A percentile compares a stretch with the other conserved stretches of the same genome.
These are phyloP conservation scores for Wickerhamomyces silvicola DNA, from an alignment of 805 yeast species.

Conservation along the genomic window DNA sequence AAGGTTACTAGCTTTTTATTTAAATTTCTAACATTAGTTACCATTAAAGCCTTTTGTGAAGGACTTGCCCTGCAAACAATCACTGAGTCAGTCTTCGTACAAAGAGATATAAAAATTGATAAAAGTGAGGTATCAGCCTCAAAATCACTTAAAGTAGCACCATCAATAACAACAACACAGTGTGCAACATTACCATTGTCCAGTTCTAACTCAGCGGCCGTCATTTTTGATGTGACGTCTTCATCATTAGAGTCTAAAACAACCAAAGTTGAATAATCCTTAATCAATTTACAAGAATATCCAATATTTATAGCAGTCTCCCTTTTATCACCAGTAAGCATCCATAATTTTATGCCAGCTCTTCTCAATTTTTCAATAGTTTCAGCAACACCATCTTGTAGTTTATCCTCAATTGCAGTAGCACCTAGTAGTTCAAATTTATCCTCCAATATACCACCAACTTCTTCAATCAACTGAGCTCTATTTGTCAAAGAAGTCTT, in stretches of 20 bases:
- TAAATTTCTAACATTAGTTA: constrained; percentile 66
- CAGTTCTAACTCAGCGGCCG: constrained; percentile 70
- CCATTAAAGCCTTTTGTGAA: constrained; percentile 91
- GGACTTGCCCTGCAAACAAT: constrained; percentile 97
- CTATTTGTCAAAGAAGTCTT: constrained; percentile 70
- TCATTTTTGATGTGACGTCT: constrained; percentile 58
- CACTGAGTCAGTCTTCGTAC: constrained; percentile 83
- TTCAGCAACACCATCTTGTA: constrained; percentile 96
- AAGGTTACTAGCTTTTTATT: constrained; percentile 70
- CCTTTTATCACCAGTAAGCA: constrained; percentile 96
- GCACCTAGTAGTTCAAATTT: constrained; percentile 77
- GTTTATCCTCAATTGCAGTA: constrained; percentile 94
- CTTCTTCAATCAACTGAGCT: constrained; percentile 53
- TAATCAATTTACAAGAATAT: constrained; percentile 85
- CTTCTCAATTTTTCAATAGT: constrained; percentile 85
- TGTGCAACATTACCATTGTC: constrained; percentile 78
- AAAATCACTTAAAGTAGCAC: constrained; percentile 69
- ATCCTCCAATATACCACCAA: constrained; percentile 68
- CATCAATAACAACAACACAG: constrained; percentile 91
- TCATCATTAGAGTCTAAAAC: constrained; percentile 53
- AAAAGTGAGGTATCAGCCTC: constrained; percentile 69
- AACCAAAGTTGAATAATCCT: constrained; percentile 87
- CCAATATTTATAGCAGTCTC: constrained; percentile 98
- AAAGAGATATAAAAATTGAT: constrained; percentile 75
- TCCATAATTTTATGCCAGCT: constrained; percentile 96